Evolutionary conservation across 2,329 filamentous ascomycete species (phyloP), one percentile per base, ranked within the genome.

Genomic region (Xylariaceae sp.): DNA sequence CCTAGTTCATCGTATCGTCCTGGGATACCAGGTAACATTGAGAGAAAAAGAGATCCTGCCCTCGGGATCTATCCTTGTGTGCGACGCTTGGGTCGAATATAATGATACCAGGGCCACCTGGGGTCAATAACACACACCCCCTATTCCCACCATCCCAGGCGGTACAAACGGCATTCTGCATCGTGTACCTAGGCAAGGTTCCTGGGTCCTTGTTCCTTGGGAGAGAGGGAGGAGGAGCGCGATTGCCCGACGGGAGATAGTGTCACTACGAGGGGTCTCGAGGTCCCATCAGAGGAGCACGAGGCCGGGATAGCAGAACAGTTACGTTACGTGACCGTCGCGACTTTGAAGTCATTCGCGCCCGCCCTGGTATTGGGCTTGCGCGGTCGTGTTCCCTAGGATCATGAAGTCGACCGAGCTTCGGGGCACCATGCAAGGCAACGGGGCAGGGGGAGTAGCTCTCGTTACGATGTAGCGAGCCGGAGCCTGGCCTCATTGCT

Each of bases 121-220:
- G 45, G 37, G 13, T 41, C 8, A 3, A 13, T 9, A 41, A 30
- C 23, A 30, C 23, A 30, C 23, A 30, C 23, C 23, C 23, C 23
- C 23, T 30, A 30, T 30, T 30, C 23, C 23, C 23, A 30, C 23
- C 23, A 5, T 30, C 54, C 65, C 64, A 68, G 9, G 11, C 64
- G 53, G 62, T 61, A 68, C 67, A 61, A 61, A 61, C 67, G 67
- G 68, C 66, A 65, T 37, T 62, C 48, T 65, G 67, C 67, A 67
- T 66, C 60, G 53, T 61, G 56, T 51, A 35, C 49, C 49, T 62
- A 55, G 23, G 65, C 64, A 64, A 64, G 55, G 61, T 62, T 66
- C 49, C 58, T 63, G 61, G 62, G 64, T 61, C 56, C 56, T 61
- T 59, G 9, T 45, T 45, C 41, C 13, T 45, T 30, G 23, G 23